Conservation (phyloP, 1,284 basidiomycete species). For the Naganishia albida region DNA sequence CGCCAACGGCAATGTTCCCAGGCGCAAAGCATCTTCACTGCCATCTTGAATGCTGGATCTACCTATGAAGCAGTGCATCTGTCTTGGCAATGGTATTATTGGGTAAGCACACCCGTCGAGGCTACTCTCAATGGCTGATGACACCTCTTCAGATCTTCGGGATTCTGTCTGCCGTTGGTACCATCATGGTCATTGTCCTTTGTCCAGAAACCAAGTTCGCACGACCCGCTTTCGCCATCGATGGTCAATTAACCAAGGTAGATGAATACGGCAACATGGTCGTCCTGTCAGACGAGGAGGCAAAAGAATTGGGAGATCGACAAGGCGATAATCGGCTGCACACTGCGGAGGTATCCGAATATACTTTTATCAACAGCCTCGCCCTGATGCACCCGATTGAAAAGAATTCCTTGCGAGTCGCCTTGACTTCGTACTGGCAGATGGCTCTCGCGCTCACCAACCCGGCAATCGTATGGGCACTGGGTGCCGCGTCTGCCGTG, state of each 20-base stretch:
- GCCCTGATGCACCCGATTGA: neutral
- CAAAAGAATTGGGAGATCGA: neutral
- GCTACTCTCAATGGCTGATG: neutral
- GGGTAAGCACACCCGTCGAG: conserved; percentile 1
- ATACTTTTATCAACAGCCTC: conserved; percentile 11
- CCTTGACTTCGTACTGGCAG: conserved; percentile 4
- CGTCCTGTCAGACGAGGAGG: conserved; percentile 26
- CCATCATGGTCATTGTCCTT: conserved; percentile 17
- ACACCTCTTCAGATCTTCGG: conserved; percentile 12
- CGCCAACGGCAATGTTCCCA: neutral
- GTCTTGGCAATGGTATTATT: conserved; percentile 26
- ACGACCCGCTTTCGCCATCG: conserved; percentile 25
- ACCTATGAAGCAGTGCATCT: conserved; percentile 23
- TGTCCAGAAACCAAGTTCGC: conserved; percentile 24
- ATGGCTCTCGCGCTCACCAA: conserved; percentile 24
- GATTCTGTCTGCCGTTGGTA: conserved; percentile 14
- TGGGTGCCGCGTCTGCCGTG: conserved; percentile 25
- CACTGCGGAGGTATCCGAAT: neutral
- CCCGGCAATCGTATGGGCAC: conserved; percentile 30
- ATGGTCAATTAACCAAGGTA: conserved; percentile 18
- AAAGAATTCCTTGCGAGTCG: neutral
- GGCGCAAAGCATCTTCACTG: conserved; percentile 26
- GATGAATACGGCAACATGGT: conserved; percentile 30
- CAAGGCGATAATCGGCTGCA: neutral
- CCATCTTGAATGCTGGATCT: conserved; percentile 17